Percentiles rank a stretch among this genome's conserved stretches.
Conservation (phyloP, 768 basidiomycete species). For the Russula brevipes region DNA sequence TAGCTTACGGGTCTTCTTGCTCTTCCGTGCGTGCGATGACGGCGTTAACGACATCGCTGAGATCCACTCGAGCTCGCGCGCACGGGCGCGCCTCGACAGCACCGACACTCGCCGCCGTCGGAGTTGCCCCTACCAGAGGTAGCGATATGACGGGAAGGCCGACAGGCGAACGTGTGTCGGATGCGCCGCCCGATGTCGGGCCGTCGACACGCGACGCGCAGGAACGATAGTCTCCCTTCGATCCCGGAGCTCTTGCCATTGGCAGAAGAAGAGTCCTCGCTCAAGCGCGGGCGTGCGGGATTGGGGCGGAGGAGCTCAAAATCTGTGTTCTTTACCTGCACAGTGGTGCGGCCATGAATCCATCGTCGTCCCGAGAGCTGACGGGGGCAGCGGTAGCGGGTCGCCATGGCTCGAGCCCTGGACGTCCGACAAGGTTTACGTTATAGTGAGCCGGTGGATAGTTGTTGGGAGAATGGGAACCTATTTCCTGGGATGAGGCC, state of each 20-base stretch:
- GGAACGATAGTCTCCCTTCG: slow-evolving; percentile 21
- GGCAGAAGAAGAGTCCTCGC: slow-evolving; percentile 46
- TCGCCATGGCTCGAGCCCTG: too few relatives aligned
- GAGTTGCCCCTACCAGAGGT: neutral
- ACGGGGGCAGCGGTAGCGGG: too few relatives aligned
- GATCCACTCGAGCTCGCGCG: slow-evolving; percentile 77
- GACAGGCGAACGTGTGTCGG: slow-evolving; percentile 21
- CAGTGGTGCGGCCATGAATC: too few relatives aligned
- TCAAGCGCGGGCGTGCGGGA: slow-evolving; percentile 42
- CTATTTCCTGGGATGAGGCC: too few relatives aligned
- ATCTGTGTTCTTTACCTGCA: slow-evolving; percentile 60
- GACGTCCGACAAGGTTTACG: too few relatives aligned
- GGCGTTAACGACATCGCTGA: slow-evolving; percentile 50
- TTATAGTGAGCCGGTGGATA: too few relatives aligned
- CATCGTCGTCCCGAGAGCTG: too few relatives aligned
- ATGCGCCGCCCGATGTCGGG: slow-evolving; percentile 28
- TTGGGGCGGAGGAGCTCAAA: slow-evolving; percentile 71
- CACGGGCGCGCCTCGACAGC: slow-evolving; percentile 57
- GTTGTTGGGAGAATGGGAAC: too few relatives aligned
- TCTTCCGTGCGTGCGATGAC: slow-evolving; percentile 64
- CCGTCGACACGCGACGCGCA: slow-evolving; percentile 32
- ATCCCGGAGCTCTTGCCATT: slow-evolving; percentile 19
- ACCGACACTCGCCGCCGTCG: neutral
- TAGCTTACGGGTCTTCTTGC: slow-evolving; percentile 71
- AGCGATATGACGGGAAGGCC: slow-evolving; percentile 13